These are phyloP conservation scores for Calonectria hongkongensis DNA, from an alignment of 2,329 filamentous ascomycete genomes.

Conservation along the genomic window DNA sequence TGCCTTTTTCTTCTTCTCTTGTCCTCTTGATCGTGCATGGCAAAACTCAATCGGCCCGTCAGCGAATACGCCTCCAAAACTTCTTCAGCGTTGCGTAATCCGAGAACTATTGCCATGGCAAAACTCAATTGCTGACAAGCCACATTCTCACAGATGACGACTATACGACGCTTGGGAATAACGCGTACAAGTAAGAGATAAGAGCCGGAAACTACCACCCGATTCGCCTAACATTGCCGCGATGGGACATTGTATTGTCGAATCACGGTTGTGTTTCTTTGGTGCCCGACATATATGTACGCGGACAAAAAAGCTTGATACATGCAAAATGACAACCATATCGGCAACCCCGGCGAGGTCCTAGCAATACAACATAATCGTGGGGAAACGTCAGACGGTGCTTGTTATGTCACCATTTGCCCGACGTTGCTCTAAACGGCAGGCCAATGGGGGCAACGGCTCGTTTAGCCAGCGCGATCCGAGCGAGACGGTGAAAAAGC, in stretches of 20 bases:
- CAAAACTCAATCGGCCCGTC: conserved; percentile 16
- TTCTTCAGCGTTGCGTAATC: conserved; percentile 15
- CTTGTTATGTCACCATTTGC: conserved; percentile 16
- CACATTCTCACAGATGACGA: conserved; percentile 13
- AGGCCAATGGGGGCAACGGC: conserved; percentile 7
- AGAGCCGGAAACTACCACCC: background rate
- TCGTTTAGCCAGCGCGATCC: conserved; percentile 8
- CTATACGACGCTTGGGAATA: background rate
- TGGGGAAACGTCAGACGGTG: conserved; percentile 19
- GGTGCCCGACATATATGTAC: background rate
- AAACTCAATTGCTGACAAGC: conserved; percentile 14
- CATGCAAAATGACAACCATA: conserved; percentile 13
- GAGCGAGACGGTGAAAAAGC: conserved; percentile 22
- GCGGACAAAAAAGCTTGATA: conserved; percentile 5
- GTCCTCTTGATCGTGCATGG: background rate
- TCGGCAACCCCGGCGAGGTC: conserved; percentile 17
- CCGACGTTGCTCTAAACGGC: conserved; percentile 22
- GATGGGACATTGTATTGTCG: conserved; percentile 27
- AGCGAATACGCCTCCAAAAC: background rate
- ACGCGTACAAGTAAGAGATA: background rate
- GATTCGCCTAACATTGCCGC: conserved; percentile 17
- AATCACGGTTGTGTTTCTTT: conserved; percentile 16
- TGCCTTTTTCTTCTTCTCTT: too few relatives aligned
- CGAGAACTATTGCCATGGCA: background rate
- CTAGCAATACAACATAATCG: conserved; percentile 15